Percentiles rank a stretch among this genome's conserved stretches.
Conservation (phyloP, 202 grass and related monocot genomes). For the Schoenoplectus tabernaemontani region DNA sequence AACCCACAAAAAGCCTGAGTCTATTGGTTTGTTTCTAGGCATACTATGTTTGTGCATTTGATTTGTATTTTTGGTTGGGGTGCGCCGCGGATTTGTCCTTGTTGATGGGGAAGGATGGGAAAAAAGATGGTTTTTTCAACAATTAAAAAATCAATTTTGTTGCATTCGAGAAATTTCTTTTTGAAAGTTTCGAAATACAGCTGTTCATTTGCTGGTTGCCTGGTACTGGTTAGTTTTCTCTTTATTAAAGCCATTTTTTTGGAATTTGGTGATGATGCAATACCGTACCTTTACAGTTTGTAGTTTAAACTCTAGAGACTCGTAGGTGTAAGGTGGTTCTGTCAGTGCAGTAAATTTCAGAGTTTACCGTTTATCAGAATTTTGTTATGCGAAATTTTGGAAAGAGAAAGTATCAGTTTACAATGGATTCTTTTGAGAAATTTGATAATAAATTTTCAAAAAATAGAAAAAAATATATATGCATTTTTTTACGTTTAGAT, state of each 20-base stretch:
- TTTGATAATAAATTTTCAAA: no score
- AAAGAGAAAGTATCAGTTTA: not conserved
- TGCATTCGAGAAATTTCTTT: not conserved
- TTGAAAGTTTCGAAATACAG: constrained; percentile 12
- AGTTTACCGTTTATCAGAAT: not conserved
- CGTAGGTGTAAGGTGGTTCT: not conserved
- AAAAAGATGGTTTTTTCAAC: not conserved
- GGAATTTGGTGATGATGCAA: constrained; percentile 1
- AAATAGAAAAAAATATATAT: no score
- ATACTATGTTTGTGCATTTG: not conserved
- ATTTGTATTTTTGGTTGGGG: not conserved
- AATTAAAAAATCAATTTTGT: not conserved
- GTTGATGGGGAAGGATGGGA: not conserved
- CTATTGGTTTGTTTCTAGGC: constrained; percentile 1
- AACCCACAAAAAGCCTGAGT: not conserved
- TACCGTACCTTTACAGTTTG: not conserved
- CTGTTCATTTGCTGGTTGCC: not conserved
- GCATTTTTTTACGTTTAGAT: no score
- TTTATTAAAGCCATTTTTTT: not conserved
- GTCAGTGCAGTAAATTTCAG: not conserved
- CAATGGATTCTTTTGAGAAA: no score
- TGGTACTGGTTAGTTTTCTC: not conserved
- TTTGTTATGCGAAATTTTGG: not conserved
- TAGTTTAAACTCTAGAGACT: not conserved
- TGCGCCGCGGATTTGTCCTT: not conserved